phyloP scores from a whole-genome alignment of 2,329 filamentous ascomycete species.

The Calonectria pseudoturangicola region DNA sequence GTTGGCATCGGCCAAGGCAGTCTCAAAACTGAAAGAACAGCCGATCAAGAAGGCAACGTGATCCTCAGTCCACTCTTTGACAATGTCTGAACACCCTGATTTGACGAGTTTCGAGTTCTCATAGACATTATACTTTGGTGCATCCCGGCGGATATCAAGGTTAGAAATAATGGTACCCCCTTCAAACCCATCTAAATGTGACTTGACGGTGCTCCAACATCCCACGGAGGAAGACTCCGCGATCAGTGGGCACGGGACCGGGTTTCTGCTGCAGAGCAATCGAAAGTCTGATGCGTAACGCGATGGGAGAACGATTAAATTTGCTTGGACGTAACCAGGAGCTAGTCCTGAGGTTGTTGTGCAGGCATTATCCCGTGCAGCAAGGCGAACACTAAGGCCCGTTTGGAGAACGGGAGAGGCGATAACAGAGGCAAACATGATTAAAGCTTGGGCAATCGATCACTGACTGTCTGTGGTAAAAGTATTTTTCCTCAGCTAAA shows the following conservation, averaged over 20 bases:
- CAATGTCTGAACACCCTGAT: constrained; percentile 64
- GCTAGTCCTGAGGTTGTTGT: constrained; percentile 73
- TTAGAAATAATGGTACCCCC: constrained; percentile 50
- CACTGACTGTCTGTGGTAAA: too few relatives aligned
- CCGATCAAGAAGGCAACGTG: constrained; percentile 79
- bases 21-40: constrained; percentile 79
- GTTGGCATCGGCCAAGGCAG: constrained; percentile 69
- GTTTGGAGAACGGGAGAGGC: background rate
- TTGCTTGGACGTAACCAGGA: constrained; percentile 75
- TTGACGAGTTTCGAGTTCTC: constrained; percentile 64
- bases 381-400: constrained; percentile 58
- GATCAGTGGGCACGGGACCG: constrained; percentile 77
- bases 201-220: constrained; percentile 60
- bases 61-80: constrained; percentile 71
- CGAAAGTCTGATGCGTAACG: constrained; percentile 75
- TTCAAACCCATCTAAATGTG: constrained; percentile 47
- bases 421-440: too few relatives aligned
- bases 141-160: constrained; percentile 74
- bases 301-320: constrained; percentile 76
- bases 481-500: too few relatives aligned
- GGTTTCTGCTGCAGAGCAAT: constrained; percentile 75
- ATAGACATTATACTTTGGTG: constrained; percentile 76
- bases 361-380: constrained; percentile 63
- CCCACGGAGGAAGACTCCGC: constrained; percentile 69
- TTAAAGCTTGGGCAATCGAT: too few relatives aligned